Conservation (phyloP, 2,329 filamentous ascomycete species). For the Simplicillium sp. region DNA sequence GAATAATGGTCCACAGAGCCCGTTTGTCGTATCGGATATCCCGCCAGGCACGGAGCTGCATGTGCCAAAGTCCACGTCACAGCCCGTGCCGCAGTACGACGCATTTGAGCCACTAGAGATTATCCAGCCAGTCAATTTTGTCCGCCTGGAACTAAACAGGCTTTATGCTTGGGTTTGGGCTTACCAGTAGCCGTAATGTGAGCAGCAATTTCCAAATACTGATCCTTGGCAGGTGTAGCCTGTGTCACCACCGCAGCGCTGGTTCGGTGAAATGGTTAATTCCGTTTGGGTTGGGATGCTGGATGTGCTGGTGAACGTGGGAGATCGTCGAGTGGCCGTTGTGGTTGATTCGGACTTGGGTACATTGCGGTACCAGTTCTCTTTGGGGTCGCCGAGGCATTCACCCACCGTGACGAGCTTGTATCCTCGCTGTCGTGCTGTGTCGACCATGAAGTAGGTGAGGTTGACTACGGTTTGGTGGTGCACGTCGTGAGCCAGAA, state of each 20-base stretch:
- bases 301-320: constrained; percentile 7
- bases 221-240: constrained; percentile 26
- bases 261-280: constrained; percentile 20
- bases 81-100: constrained; percentile 27
- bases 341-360: constrained; percentile 8
- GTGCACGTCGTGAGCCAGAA: constrained; percentile 44
- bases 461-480: constrained; percentile 33
- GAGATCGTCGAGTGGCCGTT: constrained; percentile 4
- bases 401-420: constrained; percentile 45
- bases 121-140: neutral
- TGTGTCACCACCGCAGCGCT: constrained; percentile 23
- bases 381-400: constrained; percentile 42
- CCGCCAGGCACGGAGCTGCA: constrained; percentile 15
- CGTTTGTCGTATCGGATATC: constrained; percentile 22
- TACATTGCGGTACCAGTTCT: constrained; percentile 40
- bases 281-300: constrained; percentile 11
- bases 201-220: constrained; percentile 28
- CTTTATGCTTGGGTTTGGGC: constrained; percentile 4
- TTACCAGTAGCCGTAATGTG: constrained; percentile 29
- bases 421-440: constrained; percentile 30
- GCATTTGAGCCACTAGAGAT: constrained; percentile 18
- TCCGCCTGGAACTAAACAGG: neutral
- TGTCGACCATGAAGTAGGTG: constrained; percentile 30
- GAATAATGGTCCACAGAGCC: constrained; percentile 21
- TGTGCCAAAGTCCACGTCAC: constrained; percentile 22